Evolutionary conservation across 2,329 filamentous ascomycete species (phyloP).

Genomic region (Diaporthe humulicola): DNA sequence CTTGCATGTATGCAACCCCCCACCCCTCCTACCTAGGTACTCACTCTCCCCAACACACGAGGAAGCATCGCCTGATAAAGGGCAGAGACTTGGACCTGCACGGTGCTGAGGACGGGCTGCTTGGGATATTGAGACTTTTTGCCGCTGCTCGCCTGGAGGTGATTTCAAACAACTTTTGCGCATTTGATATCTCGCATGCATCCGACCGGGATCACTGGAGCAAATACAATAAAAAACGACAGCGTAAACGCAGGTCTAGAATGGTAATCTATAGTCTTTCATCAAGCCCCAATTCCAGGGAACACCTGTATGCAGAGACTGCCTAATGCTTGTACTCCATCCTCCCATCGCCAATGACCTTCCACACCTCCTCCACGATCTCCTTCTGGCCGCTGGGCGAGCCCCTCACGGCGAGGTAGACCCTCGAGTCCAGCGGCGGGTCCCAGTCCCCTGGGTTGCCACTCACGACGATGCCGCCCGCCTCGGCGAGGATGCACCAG

Average conservation of each 20-base stretch:
- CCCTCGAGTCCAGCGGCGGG: conserved; percentile 68
- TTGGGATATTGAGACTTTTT: no score
- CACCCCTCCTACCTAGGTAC: no score
- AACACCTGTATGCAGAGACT: background rate
- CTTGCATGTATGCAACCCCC: no score
- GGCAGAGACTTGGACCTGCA: no score
- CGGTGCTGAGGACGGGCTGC: no score
- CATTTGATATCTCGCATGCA: no score
- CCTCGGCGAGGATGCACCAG: conserved; percentile 82
- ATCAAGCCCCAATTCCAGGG: background rate
- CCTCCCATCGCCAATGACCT: conserved; percentile 65
- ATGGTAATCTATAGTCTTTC: background rate
- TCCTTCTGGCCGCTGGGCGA: conserved; percentile 71
- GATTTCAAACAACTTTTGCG: background rate
- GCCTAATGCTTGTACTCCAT: conserved; percentile 58
- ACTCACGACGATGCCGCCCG: conserved; percentile 79
- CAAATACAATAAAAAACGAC: background rate
- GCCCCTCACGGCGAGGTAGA: conserved; percentile 74
- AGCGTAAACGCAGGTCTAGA: background rate
- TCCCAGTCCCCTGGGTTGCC: conserved; percentile 82
- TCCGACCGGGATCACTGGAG: background rate
- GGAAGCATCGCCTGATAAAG: no score
- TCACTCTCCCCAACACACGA: no score
- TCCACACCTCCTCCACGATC: conserved; percentile 76
- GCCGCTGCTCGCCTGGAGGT: background rate